Evolutionary conservation across 2,329 filamentous ascomycete species (phyloP), one percentile per base, ranked within the genome.

Genomic region (Aureobasidium sp.): DNA sequence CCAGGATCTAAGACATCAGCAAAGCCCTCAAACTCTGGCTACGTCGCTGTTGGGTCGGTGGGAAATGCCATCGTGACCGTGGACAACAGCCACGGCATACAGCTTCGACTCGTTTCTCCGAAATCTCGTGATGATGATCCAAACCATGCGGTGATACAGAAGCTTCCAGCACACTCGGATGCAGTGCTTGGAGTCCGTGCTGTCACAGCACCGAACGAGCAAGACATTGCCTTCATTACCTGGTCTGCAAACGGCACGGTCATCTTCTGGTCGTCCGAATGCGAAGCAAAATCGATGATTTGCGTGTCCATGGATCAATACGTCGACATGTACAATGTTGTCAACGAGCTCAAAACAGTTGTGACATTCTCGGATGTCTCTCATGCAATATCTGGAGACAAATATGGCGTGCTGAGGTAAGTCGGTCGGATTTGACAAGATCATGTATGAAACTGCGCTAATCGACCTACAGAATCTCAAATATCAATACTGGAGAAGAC

Each of bases 241-340:
- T 99, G 92, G 90, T 92, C 93, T 1, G 84, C 83, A 25, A 86
- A 87, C 57, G 94, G 94, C 5, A 85, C 83, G 17, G 82, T 97
- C 56, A 84, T 90, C 27, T 88, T 96, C 67, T 99, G 94, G 94
- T 84, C 86, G 67, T 73, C 85, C 15, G 82, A 90, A 53, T 94
- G 93, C 25, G 82, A 80, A 58, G 84, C 87, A 65, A 86, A 84
- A 67, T 80, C 81, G 17, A 84, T 84, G 1, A 77, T 91, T 39
- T 78, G 83, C 44, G 81, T 95, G 14, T 81, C 86, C 5, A 76
- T 97, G 5, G 91, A 95, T 63, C 84, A 88, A 64, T 68, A 77
- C 25, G 69, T 75, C 1, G 73, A 72, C n/a, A 74, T 77, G 48
- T 77, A 80, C 39, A 78, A 81, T 37, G 61, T 73, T 7, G 64